Percentiles rank a stretch among this genome's conserved stretches.
Conservation (phyloP, 257 asterid species). For the Gentiana straminea region DNA sequence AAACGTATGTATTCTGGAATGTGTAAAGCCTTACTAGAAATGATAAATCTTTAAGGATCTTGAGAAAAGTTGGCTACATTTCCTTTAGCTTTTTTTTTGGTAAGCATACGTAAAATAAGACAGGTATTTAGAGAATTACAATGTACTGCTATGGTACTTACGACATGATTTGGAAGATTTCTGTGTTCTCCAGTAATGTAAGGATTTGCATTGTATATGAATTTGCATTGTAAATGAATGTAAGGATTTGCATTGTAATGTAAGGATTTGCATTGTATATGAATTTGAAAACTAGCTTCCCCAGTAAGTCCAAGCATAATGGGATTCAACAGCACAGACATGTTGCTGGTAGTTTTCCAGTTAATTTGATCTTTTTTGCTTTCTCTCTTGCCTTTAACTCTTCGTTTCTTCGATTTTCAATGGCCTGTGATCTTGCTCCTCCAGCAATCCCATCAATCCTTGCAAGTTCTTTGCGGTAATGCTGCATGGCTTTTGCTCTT, state of each 20-base stretch:
- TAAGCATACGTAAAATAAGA: too few relatives aligned
- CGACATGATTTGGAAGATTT: not conserved
- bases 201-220: too few relatives aligned
- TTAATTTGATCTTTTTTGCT: conserved; percentile 56
- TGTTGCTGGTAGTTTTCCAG: conserved; percentile 64
- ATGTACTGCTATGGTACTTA: not conserved
- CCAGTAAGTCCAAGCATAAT: not conserved
- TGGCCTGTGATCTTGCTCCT: conserved; percentile 52
- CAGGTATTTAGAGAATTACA: too few relatives aligned
- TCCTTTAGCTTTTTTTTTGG: too few relatives aligned
- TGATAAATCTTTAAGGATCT: too few relatives aligned
- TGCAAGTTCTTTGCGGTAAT: conserved; percentile 25
- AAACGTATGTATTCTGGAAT: too few relatives aligned
- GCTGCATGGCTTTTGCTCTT: conserved; percentile 33
- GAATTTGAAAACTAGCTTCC: not conserved
- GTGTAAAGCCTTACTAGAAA: too few relatives aligned
- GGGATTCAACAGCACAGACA: conserved; percentile 48
- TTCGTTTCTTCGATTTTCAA: conserved; percentile 44
- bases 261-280: conserved; percentile 1
- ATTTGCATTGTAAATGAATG: too few relatives aligned
- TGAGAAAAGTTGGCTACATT: too few relatives aligned
- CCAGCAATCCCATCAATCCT: conserved; percentile 39
- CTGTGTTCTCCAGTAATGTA: not conserved
- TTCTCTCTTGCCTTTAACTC: conserved; percentile 59
- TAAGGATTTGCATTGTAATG: too few relatives aligned